These are phyloP conservation scores for Herpetomonas samuelpessoai DNA, from an alignment of 208 protist species.

Conservation along the genomic window DNA sequence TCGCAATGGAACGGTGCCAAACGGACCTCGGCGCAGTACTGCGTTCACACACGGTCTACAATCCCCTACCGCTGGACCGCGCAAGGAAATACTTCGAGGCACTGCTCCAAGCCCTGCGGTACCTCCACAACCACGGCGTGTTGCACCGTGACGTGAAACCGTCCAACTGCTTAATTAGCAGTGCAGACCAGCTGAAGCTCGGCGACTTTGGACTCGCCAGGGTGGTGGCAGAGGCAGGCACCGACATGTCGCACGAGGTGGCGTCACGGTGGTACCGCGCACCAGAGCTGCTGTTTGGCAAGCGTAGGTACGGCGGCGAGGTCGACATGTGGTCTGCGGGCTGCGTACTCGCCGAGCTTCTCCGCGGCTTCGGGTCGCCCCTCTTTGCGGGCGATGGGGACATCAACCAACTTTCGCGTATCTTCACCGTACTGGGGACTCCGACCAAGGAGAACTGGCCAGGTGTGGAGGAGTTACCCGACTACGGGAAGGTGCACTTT, in stretches of 20 bases:
- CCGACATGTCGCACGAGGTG: slow-evolving; percentile 85
- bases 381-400: slow-evolving; percentile 98
- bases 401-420: slow-evolving; percentile 96
- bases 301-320: slow-evolving; percentile 62
- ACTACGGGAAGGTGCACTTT: slow-evolving; percentile 92
- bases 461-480: slow-evolving; percentile 88
- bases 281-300: slow-evolving; percentile 85
- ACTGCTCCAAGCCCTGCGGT: slow-evolving; percentile 62
- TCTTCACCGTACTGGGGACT: slow-evolving; percentile 96
- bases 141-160: slow-evolving; percentile 91
- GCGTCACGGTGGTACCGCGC: slow-evolving; percentile 87
- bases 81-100: slow-evolving; percentile 41
- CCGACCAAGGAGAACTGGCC: slow-evolving; percentile 85
- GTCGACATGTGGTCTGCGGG: slow-evolving; percentile 92
- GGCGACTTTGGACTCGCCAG: slow-evolving; percentile 63
- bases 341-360: slow-evolving; percentile 90
- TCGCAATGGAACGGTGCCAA: slow-evolving; percentile 83
- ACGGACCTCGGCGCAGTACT: slow-evolving; percentile 52
- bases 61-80: slow-evolving; percentile 20
- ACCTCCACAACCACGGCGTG: slow-evolving; percentile 56
- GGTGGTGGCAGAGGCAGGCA: slow-evolving; percentile 14
- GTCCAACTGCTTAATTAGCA: slow-evolving; percentile 78
- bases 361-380: slow-evolving; percentile 55
- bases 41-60: slow-evolving; percentile 17
- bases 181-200: slow-evolving; percentile 31